Evolutionary conservation across 805 yeast genomes (phyloP), one percentile per base, ranked within the genome.

Genomic region (Starmerella asiatica): DNA sequence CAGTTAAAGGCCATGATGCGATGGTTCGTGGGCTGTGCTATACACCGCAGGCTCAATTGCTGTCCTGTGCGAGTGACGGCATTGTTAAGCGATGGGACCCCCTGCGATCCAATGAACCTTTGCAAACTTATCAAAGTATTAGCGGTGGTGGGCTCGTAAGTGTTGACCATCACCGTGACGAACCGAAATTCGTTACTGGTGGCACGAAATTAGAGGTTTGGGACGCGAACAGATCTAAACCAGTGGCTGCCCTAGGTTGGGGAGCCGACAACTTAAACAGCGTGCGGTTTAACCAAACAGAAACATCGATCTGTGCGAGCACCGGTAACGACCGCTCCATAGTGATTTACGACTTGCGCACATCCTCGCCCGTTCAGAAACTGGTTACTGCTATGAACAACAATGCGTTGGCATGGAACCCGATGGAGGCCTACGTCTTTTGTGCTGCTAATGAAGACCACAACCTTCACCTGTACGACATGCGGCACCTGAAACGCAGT

Each of bases 401-500:
- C 16, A 91, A 91, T 59, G 69, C 88, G 34, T 68, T 91, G 20
- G 70, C 85, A 40, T 91, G 97, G 97, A 91, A 91, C 61, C 99
- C 99, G 4, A 82, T 91, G 79, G 97, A 91, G 60, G 94, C 97
- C 1, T 91, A 73, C 63, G 76, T 80, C 56, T 88, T 91, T 63
- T 96, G 86, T 15, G 75, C 82, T 30, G 97, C 84, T 2, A 75
- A 75, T 55, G 99, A 91, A 62, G 97, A 91, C 64, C 96, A 88
- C 60, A 91, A 91, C 58, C 76, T 79, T 8, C 91, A 91, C 59
- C 69, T 80, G 39, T 93, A 94, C 75, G 99, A 91, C 62, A 88
- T 93, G 96, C 70, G 99, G 58, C 82, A 86, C 55, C 68, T 93
- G 73, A 68, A 69, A 33, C 69, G 82, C 40, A 78, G 96, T 1